Evolutionary conservation across 1,284 basidiomycete genomes (phyloP), one percentile per base, ranked within the genome.

Genomic region (Coriolopsis trogii): DNA sequence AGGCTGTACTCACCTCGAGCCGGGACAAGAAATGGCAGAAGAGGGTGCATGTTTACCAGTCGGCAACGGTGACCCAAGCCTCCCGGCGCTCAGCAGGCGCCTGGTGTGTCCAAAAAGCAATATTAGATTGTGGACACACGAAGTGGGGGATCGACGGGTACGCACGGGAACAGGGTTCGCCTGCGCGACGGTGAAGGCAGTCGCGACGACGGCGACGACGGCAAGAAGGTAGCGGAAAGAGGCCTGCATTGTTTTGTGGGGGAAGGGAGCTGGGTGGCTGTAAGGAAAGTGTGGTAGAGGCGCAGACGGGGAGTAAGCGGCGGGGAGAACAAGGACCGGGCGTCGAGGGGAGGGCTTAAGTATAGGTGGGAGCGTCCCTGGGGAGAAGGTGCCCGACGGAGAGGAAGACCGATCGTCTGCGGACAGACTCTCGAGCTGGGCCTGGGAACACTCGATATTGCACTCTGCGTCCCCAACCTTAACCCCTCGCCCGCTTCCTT

Each of bases 61-160:
- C 57, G 48, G 53, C 57, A 39, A 53, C 46, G 42, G 57, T 59
- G 41, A 59, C 52, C 51, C 50, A 56, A 30, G 57, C 51, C 33
- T 59, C 57, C 34, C 53, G 57, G 39, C 57, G 53, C 50, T 59
- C 50, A 37, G 36, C 48, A 20, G 45, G 30, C 49, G 49, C 41
- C 46, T 51, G 28, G 20, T 25, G 24, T 36, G 25, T 21, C 20
- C 25, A 16, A 29, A 31, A 24, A 12, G 6, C 37, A 13, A 34
- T 31, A 39, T 46, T 18, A 31, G 29, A 23, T 18, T 5, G 8
- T 8, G 13, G 28, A 16, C 4, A 23, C 16, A 13, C 9, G 24
- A 5, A 9, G 21, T 1, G 5, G 21, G 3, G 10, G 24, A 16
- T 9, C 9, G 28, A n/a, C 7, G 12, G 23, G 37, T 3, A 34